A percentile compares a stretch with the other conserved stretches of the same genome.
phyloP scores from a whole-genome alignment of 2,329 filamentous ascomycete genomes.

The Botryosphaeria dothidea region DNA sequence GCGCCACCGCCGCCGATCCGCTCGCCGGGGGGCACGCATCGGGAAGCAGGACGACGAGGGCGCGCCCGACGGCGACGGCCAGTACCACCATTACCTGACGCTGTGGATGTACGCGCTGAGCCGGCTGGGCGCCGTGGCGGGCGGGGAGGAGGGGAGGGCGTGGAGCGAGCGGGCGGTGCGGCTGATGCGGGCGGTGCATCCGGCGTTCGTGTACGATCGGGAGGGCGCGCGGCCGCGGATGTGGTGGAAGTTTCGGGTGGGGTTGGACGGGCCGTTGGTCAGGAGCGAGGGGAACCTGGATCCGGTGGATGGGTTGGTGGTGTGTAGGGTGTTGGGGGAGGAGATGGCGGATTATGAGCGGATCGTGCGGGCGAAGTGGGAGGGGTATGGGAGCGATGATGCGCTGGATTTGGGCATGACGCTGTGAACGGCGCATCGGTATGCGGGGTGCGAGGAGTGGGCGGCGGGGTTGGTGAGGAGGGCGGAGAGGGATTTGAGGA shows the following conservation, averaged over 20 bases:
- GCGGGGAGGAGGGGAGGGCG: conserved; percentile 37
- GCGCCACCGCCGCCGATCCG: conserved; percentile 54
- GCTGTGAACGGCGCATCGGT: conserved; percentile 58
- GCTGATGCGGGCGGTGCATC: conserved; percentile 56
- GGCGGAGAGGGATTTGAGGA: conserved; percentile 21
- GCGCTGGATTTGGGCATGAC: conserved; percentile 62
- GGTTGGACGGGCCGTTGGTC: conserved; percentile 51
- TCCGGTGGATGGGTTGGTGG: conserved; percentile 32
- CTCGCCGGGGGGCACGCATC: conserved; percentile 57
- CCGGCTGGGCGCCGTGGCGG: conserved; percentile 46
- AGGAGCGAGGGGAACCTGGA: conserved; percentile 57
- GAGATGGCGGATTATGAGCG: too few relatives aligned
- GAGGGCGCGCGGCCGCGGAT: conserved; percentile 39
- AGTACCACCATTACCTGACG: conserved; percentile 64
- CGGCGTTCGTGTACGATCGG: conserved; percentile 50
- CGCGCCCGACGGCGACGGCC: conserved; percentile 58
- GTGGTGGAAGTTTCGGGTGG: conserved; percentile 59
- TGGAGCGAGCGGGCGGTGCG: conserved; percentile 56
- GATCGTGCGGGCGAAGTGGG: conserved; percentile 49
- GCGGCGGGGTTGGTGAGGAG: conserved; percentile 32
- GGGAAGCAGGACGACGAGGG: conserved; percentile 54
- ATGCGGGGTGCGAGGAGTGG: conserved; percentile 49
- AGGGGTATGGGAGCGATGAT: conserved; percentile 50
- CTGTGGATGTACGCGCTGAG: conserved; percentile 66
- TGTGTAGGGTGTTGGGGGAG: conserved; percentile 24